A percentile compares a stretch with the other conserved stretches of the same genome.
Conservation (phyloP, 2,329 filamentous ascomycete genomes). For the Aureobasidium sp. region DNA sequence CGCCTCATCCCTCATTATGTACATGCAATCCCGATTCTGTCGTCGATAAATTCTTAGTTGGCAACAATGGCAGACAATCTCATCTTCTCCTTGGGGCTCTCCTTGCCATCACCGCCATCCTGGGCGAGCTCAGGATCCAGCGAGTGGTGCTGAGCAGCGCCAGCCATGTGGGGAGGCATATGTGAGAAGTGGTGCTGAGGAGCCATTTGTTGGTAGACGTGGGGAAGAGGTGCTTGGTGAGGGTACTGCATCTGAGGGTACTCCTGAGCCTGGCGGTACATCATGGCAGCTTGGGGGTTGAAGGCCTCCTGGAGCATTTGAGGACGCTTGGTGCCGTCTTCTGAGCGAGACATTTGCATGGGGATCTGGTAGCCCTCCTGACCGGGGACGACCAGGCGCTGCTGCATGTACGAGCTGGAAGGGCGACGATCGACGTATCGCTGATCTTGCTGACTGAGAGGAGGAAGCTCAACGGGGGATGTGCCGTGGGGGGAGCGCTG, state of each 20-base stretch:
- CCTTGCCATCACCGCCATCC: conserved; percentile 24
- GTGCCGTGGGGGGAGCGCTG: conserved; percentile 38
- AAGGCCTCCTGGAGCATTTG: conserved; percentile 31
- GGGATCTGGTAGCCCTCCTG: conserved; percentile 26
- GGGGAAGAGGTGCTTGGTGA: conserved; percentile 18
- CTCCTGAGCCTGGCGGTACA: conserved; percentile 21
- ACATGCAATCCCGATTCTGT: conserved; percentile 14
- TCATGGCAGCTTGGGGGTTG: conserved; percentile 21
- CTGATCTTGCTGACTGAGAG: conserved; percentile 24
- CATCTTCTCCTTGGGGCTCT: conserved; percentile 33
- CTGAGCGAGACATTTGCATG: conserved; percentile 24
- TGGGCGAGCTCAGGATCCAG: conserved; percentile 24
- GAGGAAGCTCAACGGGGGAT: conserved; percentile 41
- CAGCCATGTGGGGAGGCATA: conserved; percentile 15
- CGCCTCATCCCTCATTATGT: conserved; percentile 13
- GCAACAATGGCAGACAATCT: conserved; percentile 29
- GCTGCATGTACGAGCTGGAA: conserved; percentile 19
- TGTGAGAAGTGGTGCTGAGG: conserved; percentile 23
- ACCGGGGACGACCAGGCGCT: conserved; percentile 27
- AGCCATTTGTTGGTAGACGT: conserved; percentile 22
- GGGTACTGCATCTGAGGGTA: conserved; percentile 18
- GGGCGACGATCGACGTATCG: conserved; percentile 23
- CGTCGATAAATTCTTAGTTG: conserved; percentile 3
- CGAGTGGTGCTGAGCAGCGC: conserved; percentile 17
- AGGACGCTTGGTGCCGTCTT: conserved; percentile 22